phyloP scores from a whole-genome alignment of 164 flowering plant species.

The Paratinospora sagittata region DNA sequence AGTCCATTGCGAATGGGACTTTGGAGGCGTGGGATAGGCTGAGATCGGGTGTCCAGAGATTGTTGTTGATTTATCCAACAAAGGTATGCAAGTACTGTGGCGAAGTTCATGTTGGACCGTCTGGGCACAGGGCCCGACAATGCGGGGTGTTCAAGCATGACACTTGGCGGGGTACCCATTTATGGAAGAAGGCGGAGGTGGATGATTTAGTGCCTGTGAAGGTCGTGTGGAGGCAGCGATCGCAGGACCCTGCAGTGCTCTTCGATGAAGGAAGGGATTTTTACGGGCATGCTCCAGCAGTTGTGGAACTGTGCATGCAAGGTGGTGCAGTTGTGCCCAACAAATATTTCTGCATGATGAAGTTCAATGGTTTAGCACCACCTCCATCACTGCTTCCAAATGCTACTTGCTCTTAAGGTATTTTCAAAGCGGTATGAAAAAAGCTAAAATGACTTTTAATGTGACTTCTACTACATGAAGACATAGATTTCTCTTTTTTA shows the following conservation, averaged over 20 bases:
- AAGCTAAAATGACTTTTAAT: too few species aligned
- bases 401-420: not conserved
- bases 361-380: conserved; percentile 52
- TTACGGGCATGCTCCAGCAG: conserved; percentile 91
- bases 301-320: conserved; percentile 66
- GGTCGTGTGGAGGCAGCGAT: conserved; percentile 66
- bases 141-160: conserved; percentile 82
- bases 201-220: conserved; percentile 78
- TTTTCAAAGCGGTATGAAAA: too few species aligned
- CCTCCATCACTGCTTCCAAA: conserved; percentile 12
- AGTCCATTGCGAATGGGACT: conserved; percentile 40
- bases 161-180: conserved; percentile 72
- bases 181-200: conserved; percentile 78
- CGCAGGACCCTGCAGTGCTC: conserved; percentile 77
- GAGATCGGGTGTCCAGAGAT: conserved; percentile 56
- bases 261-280: conserved; percentile 48
- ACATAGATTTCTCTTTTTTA: too few species aligned
- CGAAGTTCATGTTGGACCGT: conserved; percentile 89
- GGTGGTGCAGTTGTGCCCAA: conserved; percentile 59
- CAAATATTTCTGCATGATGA: conserved; percentile 68
- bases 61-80: conserved; percentile 66
- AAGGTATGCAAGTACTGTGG: conserved; percentile 78
- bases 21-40: conserved; percentile 75
- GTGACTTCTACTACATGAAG: too few species aligned
- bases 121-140: conserved; percentile 79